Conservation (phyloP, 78 protist genomes). For the Emiliania huxleyi region DNA sequence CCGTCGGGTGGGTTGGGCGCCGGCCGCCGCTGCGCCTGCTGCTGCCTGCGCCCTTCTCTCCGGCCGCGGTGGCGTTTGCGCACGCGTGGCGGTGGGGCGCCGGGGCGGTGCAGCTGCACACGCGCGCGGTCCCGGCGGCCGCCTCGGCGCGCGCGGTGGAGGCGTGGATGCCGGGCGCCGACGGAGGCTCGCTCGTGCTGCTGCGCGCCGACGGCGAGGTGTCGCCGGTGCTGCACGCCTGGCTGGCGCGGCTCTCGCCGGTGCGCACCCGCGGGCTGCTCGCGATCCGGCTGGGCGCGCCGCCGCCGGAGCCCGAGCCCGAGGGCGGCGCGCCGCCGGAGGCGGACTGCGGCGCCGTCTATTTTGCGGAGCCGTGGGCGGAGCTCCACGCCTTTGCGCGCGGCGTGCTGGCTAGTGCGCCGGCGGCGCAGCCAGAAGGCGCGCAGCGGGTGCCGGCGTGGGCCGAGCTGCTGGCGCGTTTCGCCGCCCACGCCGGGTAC, state of each 20-base stretch:
- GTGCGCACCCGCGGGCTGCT: neutral
- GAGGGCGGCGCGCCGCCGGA: neutral
- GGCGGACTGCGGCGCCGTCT: neutral
- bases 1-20: too few species aligned
- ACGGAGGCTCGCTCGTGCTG: neutral
- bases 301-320: too few species aligned
- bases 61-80: neutral
- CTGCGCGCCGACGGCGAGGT: neutral
- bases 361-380: neutral
- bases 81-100: too few species aligned
- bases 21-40: neutral
- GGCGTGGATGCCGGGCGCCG: neutral
- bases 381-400: neutral
- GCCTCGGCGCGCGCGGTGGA: neutral
- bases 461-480: neutral
- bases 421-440: neutral
- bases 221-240: neutral
- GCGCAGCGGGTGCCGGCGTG: neutral
- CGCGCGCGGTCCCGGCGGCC: too few species aligned
- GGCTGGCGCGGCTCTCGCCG: neutral
- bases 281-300: neutral
- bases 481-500: neutral
- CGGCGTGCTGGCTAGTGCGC: neutral
- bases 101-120: too few species aligned
- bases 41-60: neutral